These are phyloP conservation scores for Aspergillus ellipticus DNA, from an alignment of 495 filamentous ascomycete genomes.

Conservation along the genomic window DNA sequence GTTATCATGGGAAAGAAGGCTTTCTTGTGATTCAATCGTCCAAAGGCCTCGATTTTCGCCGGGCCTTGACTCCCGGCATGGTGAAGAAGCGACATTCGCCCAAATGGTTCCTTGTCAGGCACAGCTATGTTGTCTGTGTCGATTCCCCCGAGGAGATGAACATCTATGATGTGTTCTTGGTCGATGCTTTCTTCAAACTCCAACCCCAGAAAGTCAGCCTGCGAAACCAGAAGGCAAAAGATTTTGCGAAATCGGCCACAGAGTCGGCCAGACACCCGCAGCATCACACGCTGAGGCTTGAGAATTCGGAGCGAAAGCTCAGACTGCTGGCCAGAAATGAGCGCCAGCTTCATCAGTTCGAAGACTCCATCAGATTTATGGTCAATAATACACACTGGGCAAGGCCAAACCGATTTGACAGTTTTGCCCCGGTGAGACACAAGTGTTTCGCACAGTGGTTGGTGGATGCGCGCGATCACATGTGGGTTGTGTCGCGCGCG, in stretches of 20 bases:
- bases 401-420: slow-evolving; percentile 78
- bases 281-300: slow-evolving; percentile 78
- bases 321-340: slow-evolving; percentile 93
- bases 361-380: slow-evolving; percentile 88
- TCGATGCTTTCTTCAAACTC: slow-evolving; percentile 79
- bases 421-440: slow-evolving; percentile 86
- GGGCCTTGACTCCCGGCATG: slow-evolving; percentile 68
- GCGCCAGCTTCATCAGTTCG: slow-evolving; percentile 83
- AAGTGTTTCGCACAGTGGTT: slow-evolving; percentile 93
- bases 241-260: slow-evolving; percentile 58
- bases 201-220: slow-evolving; percentile 61
- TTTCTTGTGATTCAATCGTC: slow-evolving; percentile 86
- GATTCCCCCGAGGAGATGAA: slow-evolving; percentile 98
- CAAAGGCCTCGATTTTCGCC: slow-evolving; percentile 85
- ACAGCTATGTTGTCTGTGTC: slow-evolving; percentile 96
- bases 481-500: slow-evolving; percentile 97
- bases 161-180: slow-evolving; percentile 96
- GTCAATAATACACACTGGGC: slow-evolving; percentile 74
- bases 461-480: slow-evolving; percentile 94
- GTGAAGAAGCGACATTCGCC: slow-evolving; percentile 78
- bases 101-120: slow-evolving; percentile 97
- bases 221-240: slow-evolving; percentile 62
- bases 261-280: slow-evolving; percentile 63
- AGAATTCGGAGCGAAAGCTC: slow-evolving; percentile 83
- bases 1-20: slow-evolving; percentile 97